Base-by-base conservation (phyloP, 768 basidiomycete genomes). In the Pleurotus pulmonarius region DNA sequence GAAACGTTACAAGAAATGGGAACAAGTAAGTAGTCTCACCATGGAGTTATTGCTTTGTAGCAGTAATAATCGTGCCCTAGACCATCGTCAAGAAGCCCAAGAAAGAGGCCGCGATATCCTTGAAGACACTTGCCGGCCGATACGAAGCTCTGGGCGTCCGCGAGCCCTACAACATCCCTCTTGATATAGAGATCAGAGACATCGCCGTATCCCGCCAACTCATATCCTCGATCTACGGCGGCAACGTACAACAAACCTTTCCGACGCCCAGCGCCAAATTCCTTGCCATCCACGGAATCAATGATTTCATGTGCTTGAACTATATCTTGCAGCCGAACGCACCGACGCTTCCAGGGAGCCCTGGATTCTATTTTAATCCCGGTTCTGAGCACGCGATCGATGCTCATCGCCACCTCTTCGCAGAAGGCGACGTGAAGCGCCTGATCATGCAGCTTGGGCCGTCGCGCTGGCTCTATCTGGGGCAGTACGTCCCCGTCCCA, bases 291-390 rank as follows among this genome's bases (percentile, higher is more conserved):
- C 72, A 74, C 55, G 70, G 73, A 1, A 39, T 66, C 45, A 40
- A 66, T 5, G 65, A 73, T 24, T 75, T 74, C 54, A 66, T 70
- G 65, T 77, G 65, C 56, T 59, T 69, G 0, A 70, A 69, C 49
- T 61, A 70, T 1, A 46, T 56, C 1, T 67, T 64, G 40, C 70
- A 75, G 40, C 72, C 73, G 1, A 63, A 73, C 18, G 73, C 68
- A 8, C 76, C 74, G 1, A 58, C 69, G 49, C 40, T 69, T 12
- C 71, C 74, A 0, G 74, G 75, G 0, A 64, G 66, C 0, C 68
- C 67, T 0, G 75, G 76, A 0, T 56, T 78, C 0, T 70, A 60
- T 54, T 73, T 20, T 20, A 20, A 20, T 20, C 20, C 20, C 20
- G 20, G 20, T 20, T 20, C 20, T 20, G 20, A 20, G 20, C 20